phyloP scores from a whole-genome alignment of 495 filamentous ascomycete species.

The Clohesyomyces aquaticus region DNA sequence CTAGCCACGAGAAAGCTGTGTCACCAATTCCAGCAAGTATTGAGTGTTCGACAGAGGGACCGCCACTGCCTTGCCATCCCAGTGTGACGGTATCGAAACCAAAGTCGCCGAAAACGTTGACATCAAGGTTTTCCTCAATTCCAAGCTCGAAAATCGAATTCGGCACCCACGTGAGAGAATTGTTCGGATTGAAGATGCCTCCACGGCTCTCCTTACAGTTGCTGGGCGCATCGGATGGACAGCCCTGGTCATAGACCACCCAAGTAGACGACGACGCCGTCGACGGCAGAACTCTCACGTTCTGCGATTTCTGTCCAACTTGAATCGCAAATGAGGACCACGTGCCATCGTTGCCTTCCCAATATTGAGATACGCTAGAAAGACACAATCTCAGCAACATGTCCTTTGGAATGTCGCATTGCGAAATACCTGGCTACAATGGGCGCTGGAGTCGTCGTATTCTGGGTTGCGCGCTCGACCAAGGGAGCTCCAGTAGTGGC shows the following conservation, averaged over 20 bases:
- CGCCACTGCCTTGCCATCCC: slow-evolving; percentile 44
- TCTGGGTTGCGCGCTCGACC: neutral
- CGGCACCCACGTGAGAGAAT: slow-evolving; percentile 61
- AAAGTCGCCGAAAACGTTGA: slow-evolving; percentile 59
- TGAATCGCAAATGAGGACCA: slow-evolving; percentile 56
- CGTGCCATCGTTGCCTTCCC: slow-evolving; percentile 38
- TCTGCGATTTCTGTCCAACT: slow-evolving; percentile 61
- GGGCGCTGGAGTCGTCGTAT: slow-evolving; percentile 26
- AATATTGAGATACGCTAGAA: slow-evolving; percentile 31
- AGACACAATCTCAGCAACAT: neutral
- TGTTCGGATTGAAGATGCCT: slow-evolving; percentile 54
- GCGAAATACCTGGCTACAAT: slow-evolving; percentile 24
- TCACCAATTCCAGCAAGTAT: slow-evolving; percentile 60
- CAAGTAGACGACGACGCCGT: slow-evolving; percentile 62
- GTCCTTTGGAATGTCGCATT: neutral
- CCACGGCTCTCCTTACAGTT: slow-evolving; percentile 52
- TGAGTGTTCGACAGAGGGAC: slow-evolving; percentile 47
- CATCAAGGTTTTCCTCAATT: slow-evolving; percentile 55
- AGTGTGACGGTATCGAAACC: slow-evolving; percentile 58
- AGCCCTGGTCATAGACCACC: slow-evolving; percentile 58
- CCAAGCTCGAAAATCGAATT: slow-evolving; percentile 60
- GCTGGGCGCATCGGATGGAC: slow-evolving; percentile 45
- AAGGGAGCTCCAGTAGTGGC: neutral
- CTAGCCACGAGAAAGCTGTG: slow-evolving; percentile 58
- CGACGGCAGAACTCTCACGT: slow-evolving; percentile 60